Percentiles rank a stretch among this genome's conserved stretches.
Evolutionary conservation across 2,329 filamentous ascomycete species (phyloP).

Genomic region (Ilyonectria sp.): DNA sequence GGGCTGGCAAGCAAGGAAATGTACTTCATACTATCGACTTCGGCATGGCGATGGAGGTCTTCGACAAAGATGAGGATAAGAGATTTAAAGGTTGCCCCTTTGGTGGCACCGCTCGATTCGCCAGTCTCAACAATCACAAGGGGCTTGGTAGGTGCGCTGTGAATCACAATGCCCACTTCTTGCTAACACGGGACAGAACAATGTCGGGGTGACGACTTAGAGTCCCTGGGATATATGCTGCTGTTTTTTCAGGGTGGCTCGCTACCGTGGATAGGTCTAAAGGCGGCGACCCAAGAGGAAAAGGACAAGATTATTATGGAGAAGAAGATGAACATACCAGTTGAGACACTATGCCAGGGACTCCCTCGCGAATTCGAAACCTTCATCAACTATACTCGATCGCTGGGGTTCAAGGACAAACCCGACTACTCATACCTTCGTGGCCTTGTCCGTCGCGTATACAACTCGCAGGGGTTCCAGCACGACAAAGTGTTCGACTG

Average conservation of each 20-base stretch:
- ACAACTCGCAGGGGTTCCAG: slow-evolving; percentile 80
- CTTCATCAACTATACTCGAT: slow-evolving; percentile 83
- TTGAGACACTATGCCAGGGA: slow-evolving; percentile 80
- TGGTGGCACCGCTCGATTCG: slow-evolving; percentile 36
- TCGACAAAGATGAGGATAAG: slow-evolving; percentile 16
- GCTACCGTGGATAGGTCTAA: slow-evolving; percentile 81
- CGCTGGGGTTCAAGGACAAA: slow-evolving; percentile 81
- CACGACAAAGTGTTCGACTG: slow-evolving; percentile 86
- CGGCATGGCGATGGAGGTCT: slow-evolving; percentile 32
- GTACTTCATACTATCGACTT: slow-evolving; percentile 41
- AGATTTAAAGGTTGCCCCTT: slow-evolving; percentile 16
- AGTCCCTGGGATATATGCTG: slow-evolving; percentile 82
- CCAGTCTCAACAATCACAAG: slow-evolving; percentile 40
- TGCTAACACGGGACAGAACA: slow-evolving; percentile 64
- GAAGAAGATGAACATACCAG: slow-evolving; percentile 66
- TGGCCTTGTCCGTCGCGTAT: slow-evolving; percentile 82
- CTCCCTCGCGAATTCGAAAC: slow-evolving; percentile 84
- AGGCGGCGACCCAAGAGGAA: slow-evolving; percentile 81
- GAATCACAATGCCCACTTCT: neutral
- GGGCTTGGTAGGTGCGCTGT: slow-evolving; percentile 34
- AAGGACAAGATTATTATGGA: slow-evolving; percentile 61
- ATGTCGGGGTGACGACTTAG: slow-evolving; percentile 82
- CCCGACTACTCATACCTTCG: slow-evolving; percentile 83
- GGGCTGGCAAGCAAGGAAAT: slow-evolving; percentile 36
- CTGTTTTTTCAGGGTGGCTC: slow-evolving; percentile 83